These are phyloP conservation scores for Paecilomyces niveus DNA, from an alignment of 2,329 filamentous ascomycete species.

Conservation along the genomic window DNA sequence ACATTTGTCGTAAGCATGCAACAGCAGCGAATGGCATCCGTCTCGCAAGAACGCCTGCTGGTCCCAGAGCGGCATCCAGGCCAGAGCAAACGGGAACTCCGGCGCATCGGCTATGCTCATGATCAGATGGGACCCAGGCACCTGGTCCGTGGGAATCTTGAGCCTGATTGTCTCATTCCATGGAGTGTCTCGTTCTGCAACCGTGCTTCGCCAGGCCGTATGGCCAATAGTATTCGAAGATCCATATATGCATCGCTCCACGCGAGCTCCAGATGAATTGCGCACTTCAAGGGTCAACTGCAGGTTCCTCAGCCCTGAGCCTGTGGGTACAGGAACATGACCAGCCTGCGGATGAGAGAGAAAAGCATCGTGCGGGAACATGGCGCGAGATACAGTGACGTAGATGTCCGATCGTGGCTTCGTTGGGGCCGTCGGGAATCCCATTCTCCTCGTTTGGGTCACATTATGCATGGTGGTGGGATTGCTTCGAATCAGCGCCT, in stretches of 20 bases:
- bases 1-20: conserved; percentile 89
- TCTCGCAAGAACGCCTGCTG: conserved; percentile 83
- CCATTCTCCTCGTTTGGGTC: conserved; percentile 76
- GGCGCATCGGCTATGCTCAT: conserved; percentile 85
- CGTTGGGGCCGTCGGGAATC: conserved; percentile 85
- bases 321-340: conserved; percentile 65
- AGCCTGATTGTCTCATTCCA: conserved; percentile 89
- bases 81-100: conserved; percentile 80
- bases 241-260: conserved; percentile 81
- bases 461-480: conserved; percentile 82
- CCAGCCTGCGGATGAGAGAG: conserved; percentile 68
- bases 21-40: conserved; percentile 68
- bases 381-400: conserved; percentile 71
- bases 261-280: conserved; percentile 66
- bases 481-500: conserved; percentile 73
- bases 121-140: conserved; percentile 75
- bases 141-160: conserved; percentile 69
- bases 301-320: conserved; percentile 63
- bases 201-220: conserved; percentile 83
- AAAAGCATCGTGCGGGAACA: conserved; percentile 61
- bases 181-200: conserved; percentile 66
- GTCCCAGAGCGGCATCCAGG: conserved; percentile 91
- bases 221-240: conserved; percentile 72
- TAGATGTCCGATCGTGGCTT: conserved; percentile 92
- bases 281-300: conserved; percentile 88